Base-by-base conservation (phyloP, 805 yeast species). In the Cyberlindnera maclurae region DNA sequence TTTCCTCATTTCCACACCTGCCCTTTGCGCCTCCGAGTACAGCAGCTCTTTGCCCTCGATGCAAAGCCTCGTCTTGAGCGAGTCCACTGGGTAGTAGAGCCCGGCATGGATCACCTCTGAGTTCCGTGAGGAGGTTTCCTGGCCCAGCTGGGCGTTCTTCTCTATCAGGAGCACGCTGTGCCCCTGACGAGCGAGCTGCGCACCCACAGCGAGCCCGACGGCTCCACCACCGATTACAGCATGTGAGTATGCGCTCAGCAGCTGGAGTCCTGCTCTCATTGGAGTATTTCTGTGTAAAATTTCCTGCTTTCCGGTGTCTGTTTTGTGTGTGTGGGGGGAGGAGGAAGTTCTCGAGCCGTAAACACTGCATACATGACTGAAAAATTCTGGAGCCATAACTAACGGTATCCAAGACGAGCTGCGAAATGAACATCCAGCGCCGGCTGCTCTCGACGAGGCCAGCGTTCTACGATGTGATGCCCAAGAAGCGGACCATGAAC, bases 21-120 rank as follows among this genome's bases (percentile, higher is more conserved):
- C 62, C 29, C 57, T 57, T 12, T 52, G 49, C 5, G 59, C 60
- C 36, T 59, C 51, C 24, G 63, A 70, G 55, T 87, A 88, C 11
- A 88, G 66, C 58, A 78, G 59, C 12, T 75, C 59, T 50, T 83
- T 87, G 0, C 97, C 97, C 29, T 71, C 68, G 26, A 88, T 65
- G 51, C 96, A 89, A 22, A 88, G 60, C 46, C 66, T 60, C 0
- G 85, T 75, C 53, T 85, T 82, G 38, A 89, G 64, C 3, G 82
- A 70, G 41, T 74, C 73, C 9, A 65, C 61, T 0, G 95, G 94
- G 52, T 84, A 82, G 56, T 89, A 89, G 6, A 88, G 52, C 0
- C 96, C 96, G 0, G 95, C 95, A 60, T 88, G 97, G 17, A 88
- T 81, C 18, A 89, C 97, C 54, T 89, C 97, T 2, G 95, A 83